A percentile compares a stretch with the other conserved stretches of the same genome.
These are phyloP conservation scores for Trifolium fragiferum DNA, from an alignment of 306 rosid species.

Conservation along the genomic window DNA sequence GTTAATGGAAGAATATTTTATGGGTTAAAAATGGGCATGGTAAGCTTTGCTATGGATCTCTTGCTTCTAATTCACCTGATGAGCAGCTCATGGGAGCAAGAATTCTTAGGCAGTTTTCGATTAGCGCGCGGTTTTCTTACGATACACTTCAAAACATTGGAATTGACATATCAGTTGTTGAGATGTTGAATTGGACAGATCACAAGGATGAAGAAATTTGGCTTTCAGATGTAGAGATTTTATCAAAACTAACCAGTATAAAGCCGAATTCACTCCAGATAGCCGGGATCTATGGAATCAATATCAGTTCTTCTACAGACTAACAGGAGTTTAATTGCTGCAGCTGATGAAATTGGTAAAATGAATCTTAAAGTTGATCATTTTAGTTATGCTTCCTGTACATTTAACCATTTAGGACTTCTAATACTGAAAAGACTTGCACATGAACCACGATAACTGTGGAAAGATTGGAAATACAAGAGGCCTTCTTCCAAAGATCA, in stretches of 20 bases:
- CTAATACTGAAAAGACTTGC: constrained; percentile 81
- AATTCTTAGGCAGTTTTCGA: constrained; percentile 67
- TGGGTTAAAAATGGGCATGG: constrained; percentile 94
- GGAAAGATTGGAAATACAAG: constrained; percentile 95
- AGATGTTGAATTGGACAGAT: constrained; percentile 91
- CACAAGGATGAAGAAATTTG: constrained; percentile 76
- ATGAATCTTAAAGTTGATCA: constrained; percentile 58
- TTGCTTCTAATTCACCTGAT: constrained; percentile 74
- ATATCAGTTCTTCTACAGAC: constrained; percentile 77
- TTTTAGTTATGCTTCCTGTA: constrained; percentile 63
- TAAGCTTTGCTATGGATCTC: constrained; percentile 76
- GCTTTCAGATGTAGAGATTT: constrained; percentile 72
- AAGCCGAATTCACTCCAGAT: constrained; percentile 82
- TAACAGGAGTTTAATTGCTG: constrained; percentile 55
- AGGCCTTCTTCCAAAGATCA: constrained; percentile 84
- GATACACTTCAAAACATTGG: constrained; percentile 93
- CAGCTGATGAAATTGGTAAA: constrained; percentile 79
- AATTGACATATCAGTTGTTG: constrained; percentile 60
- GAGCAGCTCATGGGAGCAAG: constrained; percentile 86
- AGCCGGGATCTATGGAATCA: constrained; percentile 91
- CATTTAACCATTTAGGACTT: constrained; percentile 81
- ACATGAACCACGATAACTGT: constrained; percentile 76
- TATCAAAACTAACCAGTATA: constrained; percentile 77
- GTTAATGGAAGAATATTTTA: constrained; percentile 84
- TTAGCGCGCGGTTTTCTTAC: constrained; percentile 55